Conservation (phyloP, 306 rosid species). For the Citrullus amarus region DNA sequence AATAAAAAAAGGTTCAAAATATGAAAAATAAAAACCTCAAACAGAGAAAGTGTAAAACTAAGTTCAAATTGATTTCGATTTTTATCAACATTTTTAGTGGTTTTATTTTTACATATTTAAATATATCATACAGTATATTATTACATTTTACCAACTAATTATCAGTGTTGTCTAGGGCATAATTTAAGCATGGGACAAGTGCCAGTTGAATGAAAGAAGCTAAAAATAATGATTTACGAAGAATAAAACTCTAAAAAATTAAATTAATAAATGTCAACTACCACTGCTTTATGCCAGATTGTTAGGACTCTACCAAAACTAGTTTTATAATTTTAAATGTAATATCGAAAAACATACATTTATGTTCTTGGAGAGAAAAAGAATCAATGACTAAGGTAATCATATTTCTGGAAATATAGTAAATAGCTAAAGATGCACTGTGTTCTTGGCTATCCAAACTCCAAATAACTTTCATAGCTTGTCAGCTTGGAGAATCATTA, state of each 20-base stretch:
- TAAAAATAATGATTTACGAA: background rate
- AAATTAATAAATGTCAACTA: background rate
- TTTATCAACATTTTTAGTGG: background rate
- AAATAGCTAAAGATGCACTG: background rate
- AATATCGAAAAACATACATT: background rate
- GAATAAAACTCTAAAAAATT: background rate
- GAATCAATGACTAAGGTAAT: background rate
- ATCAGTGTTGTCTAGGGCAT: background rate
- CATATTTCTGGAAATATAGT: background rate
- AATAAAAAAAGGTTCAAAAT: background rate
- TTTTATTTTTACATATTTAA: background rate
- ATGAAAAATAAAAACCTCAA: background rate
- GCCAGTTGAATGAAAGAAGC: background rate
- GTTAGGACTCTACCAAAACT: background rate
- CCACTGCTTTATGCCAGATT: background rate
- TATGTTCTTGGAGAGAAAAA: background rate
- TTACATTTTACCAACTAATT: background rate
- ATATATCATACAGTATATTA: background rate
- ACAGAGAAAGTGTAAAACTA: background rate
- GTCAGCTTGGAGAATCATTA: background rate
- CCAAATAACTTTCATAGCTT: background rate
- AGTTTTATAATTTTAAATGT: background rate
- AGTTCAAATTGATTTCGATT: background rate
- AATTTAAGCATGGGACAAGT: background rate
- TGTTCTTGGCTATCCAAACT: background rate